Evolutionary conservation across 176 grass and related monocot species (phyloP).

Genomic region (Canna indica): DNA sequence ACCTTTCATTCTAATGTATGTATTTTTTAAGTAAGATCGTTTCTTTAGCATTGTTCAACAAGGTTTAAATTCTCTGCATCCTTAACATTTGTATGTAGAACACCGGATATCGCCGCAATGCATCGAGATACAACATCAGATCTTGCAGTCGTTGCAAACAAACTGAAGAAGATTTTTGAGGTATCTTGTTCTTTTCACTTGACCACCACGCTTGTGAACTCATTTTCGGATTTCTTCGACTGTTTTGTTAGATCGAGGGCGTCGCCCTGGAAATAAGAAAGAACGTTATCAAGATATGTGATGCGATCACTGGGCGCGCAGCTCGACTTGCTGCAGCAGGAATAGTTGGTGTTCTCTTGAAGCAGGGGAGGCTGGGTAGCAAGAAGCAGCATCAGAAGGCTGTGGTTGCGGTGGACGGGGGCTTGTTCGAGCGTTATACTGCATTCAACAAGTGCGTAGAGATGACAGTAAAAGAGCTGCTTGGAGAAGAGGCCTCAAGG

Average conservation of each 20-base stretch:
- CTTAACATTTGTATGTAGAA: neutral
- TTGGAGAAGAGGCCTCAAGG: neutral
- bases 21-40: neutral
- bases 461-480: slow-evolving; percentile 5
- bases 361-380: neutral
- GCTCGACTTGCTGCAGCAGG: slow-evolving; percentile 15
- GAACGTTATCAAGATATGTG: slow-evolving; percentile 1
- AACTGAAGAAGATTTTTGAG: slow-evolving; percentile 9
- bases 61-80: neutral
- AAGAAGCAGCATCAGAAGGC: neutral
- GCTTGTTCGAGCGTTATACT: slow-evolving; percentile 7
- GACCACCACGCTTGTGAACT: neutral
- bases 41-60: too few species aligned
- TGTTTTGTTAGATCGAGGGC: neutral
- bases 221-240: neutral
- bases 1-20: slow-evolving; percentile 1
- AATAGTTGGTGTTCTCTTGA: slow-evolving; percentile 15
- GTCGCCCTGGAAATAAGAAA: slow-evolving; percentile 9
- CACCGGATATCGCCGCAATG: neutral
- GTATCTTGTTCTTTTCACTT: neutral
- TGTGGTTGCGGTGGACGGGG: slow-evolving; percentile 5
- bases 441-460: neutral
- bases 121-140: slow-evolving; percentile 5
- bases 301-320: neutral
- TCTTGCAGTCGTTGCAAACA: slow-evolving; percentile 1